A percentile compares a stretch with the other conserved stretches of the same genome.
Conservation (phyloP, 2,329 filamentous ascomycete genomes). For the Ophidiomyces ophidiicola region DNA sequence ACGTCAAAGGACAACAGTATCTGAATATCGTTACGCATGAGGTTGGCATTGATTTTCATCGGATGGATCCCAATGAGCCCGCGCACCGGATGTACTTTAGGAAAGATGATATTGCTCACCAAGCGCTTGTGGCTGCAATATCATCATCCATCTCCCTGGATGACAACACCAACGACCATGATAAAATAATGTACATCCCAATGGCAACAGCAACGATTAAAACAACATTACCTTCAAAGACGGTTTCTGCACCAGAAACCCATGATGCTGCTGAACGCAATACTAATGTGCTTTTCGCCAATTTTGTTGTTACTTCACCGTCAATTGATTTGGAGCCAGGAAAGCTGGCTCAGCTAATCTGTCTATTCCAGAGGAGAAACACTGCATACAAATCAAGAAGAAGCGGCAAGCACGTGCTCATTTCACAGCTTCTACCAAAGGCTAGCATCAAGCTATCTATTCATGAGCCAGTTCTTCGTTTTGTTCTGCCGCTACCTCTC, state of each 20-base stretch:
- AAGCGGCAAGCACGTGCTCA: slow-evolving; percentile 49
- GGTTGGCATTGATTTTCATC: slow-evolving; percentile 80
- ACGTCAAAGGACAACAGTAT: slow-evolving; percentile 57
- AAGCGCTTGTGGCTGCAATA: slow-evolving; percentile 80
- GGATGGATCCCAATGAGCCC: slow-evolving; percentile 81
- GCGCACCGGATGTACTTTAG: slow-evolving; percentile 98
- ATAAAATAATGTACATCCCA: slow-evolving; percentile 81
- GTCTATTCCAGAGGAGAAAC: slow-evolving; percentile 52
- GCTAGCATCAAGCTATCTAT: slow-evolving; percentile 90
- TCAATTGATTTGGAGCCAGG: slow-evolving; percentile 87
- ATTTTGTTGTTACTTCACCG: slow-evolving; percentile 89
- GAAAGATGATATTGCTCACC: slow-evolving; percentile 81
- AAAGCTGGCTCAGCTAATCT: slow-evolving; percentile 74
- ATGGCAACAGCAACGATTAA: slow-evolving; percentile 95
- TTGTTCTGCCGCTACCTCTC: slow-evolving; percentile 70
- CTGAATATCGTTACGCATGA: slow-evolving; percentile 93
- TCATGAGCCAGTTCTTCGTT: slow-evolving; percentile 87
- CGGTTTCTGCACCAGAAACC: slow-evolving; percentile 63
- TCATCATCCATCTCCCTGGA: slow-evolving; percentile 87
- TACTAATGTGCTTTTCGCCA: slow-evolving; percentile 90
- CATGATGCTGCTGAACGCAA: slow-evolving; percentile 71
- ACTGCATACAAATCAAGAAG: slow-evolving; percentile 34
- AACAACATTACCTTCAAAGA: slow-evolving; percentile 89
- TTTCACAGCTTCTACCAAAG: slow-evolving; percentile 86
- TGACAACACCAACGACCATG: slow-evolving; percentile 72